Percentiles rank a stretch among this genome's conserved stretches.
These are phyloP conservation scores for Flaveria floridana DNA, from an alignment of 140 eudicot genomes.

Conservation along the genomic window DNA sequence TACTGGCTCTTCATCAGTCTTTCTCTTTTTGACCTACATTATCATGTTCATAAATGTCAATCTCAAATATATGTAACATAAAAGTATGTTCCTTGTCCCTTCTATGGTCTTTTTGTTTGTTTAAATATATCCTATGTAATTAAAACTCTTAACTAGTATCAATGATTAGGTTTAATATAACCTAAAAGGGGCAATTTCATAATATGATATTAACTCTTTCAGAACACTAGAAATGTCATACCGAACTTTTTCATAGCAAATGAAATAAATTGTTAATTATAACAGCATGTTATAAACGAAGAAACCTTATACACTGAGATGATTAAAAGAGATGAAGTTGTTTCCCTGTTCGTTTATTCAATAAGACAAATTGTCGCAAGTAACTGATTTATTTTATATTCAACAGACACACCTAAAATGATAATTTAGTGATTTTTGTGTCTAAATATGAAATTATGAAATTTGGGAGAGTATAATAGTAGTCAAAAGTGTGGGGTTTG, in stretches of 20 bases:
- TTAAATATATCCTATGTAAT: not conserved
- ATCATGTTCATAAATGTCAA: conserved; percentile 10
- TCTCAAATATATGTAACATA: conserved; percentile 1
- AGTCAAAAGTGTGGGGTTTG: not conserved
- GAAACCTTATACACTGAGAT: not conserved
- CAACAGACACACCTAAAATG: not conserved
- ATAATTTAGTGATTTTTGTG: not conserved
- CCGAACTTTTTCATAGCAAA: not conserved
- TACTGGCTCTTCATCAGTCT: conserved; percentile 68
- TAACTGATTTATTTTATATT: not conserved
- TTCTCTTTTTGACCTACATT: conserved; percentile 73
- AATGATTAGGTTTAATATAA: not conserved
- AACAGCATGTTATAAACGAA: not conserved
- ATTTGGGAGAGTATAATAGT: not conserved
- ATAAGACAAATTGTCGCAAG: not conserved
- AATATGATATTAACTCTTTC: not conserved
- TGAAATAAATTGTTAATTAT: not conserved
- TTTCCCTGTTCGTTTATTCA: not conserved
- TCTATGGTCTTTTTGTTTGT: conserved; percentile 6
- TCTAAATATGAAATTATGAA: not conserved
- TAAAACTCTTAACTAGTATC: not conserved
- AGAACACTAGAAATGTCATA: not conserved
- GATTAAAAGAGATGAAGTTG: not conserved
- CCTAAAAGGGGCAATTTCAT: not conserved
- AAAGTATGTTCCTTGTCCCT: conserved; percentile 1